phyloP scores from a whole-genome alignment of 2,329 filamentous ascomycete species.

The Lasiodiplodia sp. region DNA sequence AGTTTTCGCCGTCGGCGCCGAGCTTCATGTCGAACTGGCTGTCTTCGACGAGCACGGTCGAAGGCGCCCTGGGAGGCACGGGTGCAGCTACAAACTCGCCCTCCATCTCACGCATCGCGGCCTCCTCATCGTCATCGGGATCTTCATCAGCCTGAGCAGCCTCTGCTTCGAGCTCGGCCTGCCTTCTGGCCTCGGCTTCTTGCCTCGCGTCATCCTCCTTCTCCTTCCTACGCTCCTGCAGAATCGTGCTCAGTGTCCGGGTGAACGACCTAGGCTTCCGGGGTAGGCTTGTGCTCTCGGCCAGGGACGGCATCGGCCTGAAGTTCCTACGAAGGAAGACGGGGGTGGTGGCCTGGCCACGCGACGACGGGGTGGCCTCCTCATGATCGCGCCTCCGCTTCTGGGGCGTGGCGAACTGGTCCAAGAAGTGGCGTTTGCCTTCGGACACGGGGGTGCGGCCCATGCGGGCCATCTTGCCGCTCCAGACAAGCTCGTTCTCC shows the following conservation, averaged over 20 bases:
- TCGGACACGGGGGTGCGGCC: conserved; percentile 59
- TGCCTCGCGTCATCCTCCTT: conserved; percentile 40
- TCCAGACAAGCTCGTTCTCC: conserved; percentile 40
- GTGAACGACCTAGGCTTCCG: conserved; percentile 55
- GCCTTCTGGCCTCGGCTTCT: conserved; percentile 50
- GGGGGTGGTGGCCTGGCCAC: conserved; percentile 63
- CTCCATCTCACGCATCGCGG: conserved; percentile 76
- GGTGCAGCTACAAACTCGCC: conserved; percentile 45
- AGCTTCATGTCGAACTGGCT: conserved; percentile 54
- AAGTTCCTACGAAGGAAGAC: conserved; percentile 69
- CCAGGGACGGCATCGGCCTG: conserved; percentile 59
- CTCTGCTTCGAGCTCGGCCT: conserved; percentile 69
- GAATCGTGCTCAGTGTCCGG: conserved; percentile 24
- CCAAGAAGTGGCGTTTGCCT: conserved; percentile 67
- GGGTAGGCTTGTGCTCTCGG: conserved; percentile 58
- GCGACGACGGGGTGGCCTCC: conserved; percentile 49
- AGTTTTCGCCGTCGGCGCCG: conserved; percentile 52
- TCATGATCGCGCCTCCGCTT: conserved; percentile 54
- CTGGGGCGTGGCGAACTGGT: conserved; percentile 71
- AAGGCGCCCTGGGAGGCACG: conserved; percentile 38
- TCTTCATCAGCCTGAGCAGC: conserved; percentile 39
- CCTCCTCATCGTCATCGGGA: conserved; percentile 71
- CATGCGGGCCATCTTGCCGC: conserved; percentile 39
- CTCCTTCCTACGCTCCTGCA: conserved; percentile 35
- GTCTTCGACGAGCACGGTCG: conserved; percentile 50